Conservation (phyloP, 1,284 basidiomycete species). For the Fomitopsis betulina region DNA sequence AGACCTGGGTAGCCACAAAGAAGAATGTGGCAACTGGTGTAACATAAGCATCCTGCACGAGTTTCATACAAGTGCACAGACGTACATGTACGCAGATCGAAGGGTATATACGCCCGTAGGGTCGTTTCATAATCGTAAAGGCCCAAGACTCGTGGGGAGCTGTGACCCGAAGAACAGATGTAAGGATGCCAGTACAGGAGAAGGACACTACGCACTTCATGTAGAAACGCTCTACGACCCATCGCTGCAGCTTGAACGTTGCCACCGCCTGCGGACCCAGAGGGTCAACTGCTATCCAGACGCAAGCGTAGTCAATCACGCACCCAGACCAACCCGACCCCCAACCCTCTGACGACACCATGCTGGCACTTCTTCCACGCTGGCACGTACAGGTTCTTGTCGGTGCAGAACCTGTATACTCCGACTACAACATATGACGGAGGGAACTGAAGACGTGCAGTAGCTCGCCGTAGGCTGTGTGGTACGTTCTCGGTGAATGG, state of each 20-base stretch:
- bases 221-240: conserved; percentile 58
- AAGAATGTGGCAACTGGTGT: conserved; percentile 67
- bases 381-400: conserved; percentile 56
- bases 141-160: conserved; percentile 61
- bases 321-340: conserved; percentile 68
- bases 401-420: conserved; percentile 66
- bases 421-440: conserved; percentile 76
- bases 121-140: conserved; percentile 54
- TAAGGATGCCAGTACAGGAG: too few species aligned
- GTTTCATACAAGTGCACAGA: conserved; percentile 3
- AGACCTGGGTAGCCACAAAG: conserved; percentile 69
- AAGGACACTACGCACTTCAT: conserved; percentile 41
- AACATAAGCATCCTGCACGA: not conserved
- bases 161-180: conserved; percentile 18
- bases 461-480: conserved; percentile 42
- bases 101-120: conserved; percentile 60
- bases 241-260: conserved; percentile 62
- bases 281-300: too few species aligned
- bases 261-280: conserved; percentile 40
- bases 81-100: conserved; percentile 65
- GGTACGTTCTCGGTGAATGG: conserved; percentile 34
- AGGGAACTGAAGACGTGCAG: conserved; percentile 59
- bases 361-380: conserved; percentile 77
- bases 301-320: conserved; percentile 13
- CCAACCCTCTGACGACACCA: conserved; percentile 54